Evolutionary conservation across 2,329 filamentous ascomycete genomes (phyloP), one percentile per base, ranked within the genome.

Genomic region (Ophiostoma populinum): DNA sequence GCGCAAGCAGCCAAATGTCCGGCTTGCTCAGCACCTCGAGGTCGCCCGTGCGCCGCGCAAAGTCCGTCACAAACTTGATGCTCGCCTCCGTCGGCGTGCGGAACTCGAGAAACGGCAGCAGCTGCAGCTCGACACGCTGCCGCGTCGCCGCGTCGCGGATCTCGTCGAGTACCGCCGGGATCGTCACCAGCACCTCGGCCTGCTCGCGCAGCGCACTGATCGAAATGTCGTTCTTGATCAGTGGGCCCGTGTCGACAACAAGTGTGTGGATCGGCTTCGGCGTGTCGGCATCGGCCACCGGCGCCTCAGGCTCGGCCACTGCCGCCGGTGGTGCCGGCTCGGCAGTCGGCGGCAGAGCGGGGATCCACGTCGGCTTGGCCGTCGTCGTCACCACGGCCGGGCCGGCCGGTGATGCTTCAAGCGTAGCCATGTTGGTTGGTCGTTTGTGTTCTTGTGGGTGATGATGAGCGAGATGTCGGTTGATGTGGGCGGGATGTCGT

Each of bases 151-250:
- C 70, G 61, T 95, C 87, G 50, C 81, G 64, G 62, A 93, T 92
- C 61, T 98, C 90, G 34, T 74, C 67, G 20, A 95, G 63, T 37
- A 98, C 83, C 7, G 79, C 75, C 1, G 86, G 85, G 0, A 87
- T 80, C 1, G 85, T 94, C 49, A 85, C 72, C 27, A 94, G 65
- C 40, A 67, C 62, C 48, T 90, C 76, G 32, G 83, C 75, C 51
- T 82, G 75, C 24, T 70, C 67, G 34, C 93, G 62, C 9, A 98
- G 71, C 0, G 80, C 82, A 30, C 82, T 92, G 17, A 90, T 71
- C 9, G 81, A 64, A 10, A 87, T 83, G 44, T 90, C 78, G 58
- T 94, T 94, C 52, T 87, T 87, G 54, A 98, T 86, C 41, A 98
- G 74, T 7, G 87, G 85, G 18, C 86, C 87, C 3, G 90, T 80